Evolutionary conservation across 805 yeast species (phyloP), one percentile per base, ranked within the genome.

Genomic region (Lipomyces spencermartinsiae): DNA sequence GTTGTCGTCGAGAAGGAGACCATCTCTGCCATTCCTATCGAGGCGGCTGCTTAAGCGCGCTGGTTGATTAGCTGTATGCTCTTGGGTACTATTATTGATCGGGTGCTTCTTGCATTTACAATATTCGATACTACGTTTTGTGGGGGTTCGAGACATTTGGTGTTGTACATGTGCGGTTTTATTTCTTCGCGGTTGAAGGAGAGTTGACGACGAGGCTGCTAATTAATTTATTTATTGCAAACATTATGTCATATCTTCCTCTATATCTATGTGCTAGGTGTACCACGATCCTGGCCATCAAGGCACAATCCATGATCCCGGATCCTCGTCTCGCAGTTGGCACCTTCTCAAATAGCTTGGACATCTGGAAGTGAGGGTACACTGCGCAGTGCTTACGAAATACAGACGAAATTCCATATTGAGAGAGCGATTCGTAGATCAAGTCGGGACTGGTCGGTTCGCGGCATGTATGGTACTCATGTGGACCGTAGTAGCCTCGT

Each of bases 1-100:
- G 61, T 25, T 6, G 61, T 31, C 19, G 37, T 59, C 33, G 33
- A 29, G 19, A 53, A 58, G 25, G 61, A 65, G 59, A 65, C 34
- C 14, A 16, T 51, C n/a, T 35, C 35, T 46, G 39, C 34, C n/a
- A 54, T 62, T 54, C 64, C 71, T 29, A 46, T 62, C 37, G 69
- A 55, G 58, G 70, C 65, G 9, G 33, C 70, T 35, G 71, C 71
- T 39, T 68, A 65, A 65, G n/a, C 22, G 34, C 31, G 29, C 29
- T 22, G 34, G 3, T 53, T 53, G 56, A 22, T 22, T 53, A 39
- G 2, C 49, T 39, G 49, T 3, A 39, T 39, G 49, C 49, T 39
- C 49, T 39, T 39, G 49, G 49, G 1, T 53, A 6, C 7, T n/a
- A 6, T 8, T 25, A 22, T 53, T 53, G 22, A 49, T 25, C 22